Conservation (phyloP, 2,329 filamentous ascomycete genomes). For the Microcyclospora pomicola region DNA sequence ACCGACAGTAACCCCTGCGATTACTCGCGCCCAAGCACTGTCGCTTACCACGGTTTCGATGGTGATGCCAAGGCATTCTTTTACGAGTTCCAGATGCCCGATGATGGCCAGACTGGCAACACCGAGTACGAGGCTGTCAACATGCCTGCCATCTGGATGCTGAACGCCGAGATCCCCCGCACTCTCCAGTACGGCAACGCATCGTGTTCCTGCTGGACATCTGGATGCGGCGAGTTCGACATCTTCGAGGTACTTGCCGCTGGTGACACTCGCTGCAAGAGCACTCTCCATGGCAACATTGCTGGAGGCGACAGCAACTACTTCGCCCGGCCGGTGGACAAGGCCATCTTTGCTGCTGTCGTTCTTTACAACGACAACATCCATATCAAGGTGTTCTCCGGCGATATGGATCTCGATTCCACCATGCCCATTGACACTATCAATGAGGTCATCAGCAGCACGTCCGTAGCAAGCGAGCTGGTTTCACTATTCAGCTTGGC, state of each 20-base stretch:
- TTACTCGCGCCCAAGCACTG: conserved; percentile 22
- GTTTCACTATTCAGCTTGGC: conserved; percentile 25
- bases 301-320: conserved; percentile 57
- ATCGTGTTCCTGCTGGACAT: conserved; percentile 57
- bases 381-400: conserved; percentile 39
- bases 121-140: conserved; percentile 32
- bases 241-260: conserved; percentile 56
- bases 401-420: conserved; percentile 24
- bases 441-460: conserved; percentile 21
- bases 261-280: conserved; percentile 54
- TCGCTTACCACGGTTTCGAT: conserved; percentile 50
- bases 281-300: conserved; percentile 51
- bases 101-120: conserved; percentile 31
- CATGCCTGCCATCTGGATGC: conserved; percentile 62
- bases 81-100: conserved; percentile 60
- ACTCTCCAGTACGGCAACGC: conserved; percentile 51
- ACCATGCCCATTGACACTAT: conserved; percentile 23
- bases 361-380: conserved; percentile 44
- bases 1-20: conserved; percentile 26
- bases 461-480: conserved; percentile 18
- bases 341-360: conserved; percentile 49
- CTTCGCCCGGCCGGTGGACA: conserved; percentile 49
- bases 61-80: conserved; percentile 60
- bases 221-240: conserved; percentile 61
- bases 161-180: conserved; percentile 60